These are phyloP conservation scores for Pleurotus djamor DNA, from an alignment of 768 basidiomycete genomes.

Conservation along the genomic window DNA sequence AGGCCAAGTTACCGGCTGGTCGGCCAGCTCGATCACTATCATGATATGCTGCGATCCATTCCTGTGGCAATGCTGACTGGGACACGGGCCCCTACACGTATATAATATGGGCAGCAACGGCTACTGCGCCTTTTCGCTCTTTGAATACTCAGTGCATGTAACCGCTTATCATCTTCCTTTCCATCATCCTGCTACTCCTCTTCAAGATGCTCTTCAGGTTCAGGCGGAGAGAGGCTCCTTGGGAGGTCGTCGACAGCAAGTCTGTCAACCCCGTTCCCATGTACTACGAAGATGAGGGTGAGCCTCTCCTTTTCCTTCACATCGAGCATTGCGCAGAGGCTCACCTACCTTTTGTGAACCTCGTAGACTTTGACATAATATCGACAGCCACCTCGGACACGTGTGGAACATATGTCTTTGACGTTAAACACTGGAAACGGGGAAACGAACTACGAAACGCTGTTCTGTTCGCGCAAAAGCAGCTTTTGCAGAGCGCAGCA, in stretches of 20 bases:
- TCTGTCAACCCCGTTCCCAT: slow-evolving; percentile 62
- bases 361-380: slow-evolving; percentile 56
- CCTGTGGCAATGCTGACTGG: slow-evolving; percentile 6
- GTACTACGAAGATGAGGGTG: slow-evolving; percentile 63
- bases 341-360: slow-evolving; percentile 4
- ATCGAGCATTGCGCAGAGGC: background rate
- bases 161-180: slow-evolving; percentile 4
- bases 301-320: slow-evolving; percentile 11
- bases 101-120: slow-evolving; percentile 8
- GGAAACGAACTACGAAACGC: slow-evolving; percentile 48
- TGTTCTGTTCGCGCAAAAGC: slow-evolving; percentile 61
- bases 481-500: slow-evolving; percentile 52
- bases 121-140: background rate
- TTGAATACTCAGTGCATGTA: background rate
- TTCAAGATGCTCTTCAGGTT: slow-evolving; percentile 38
- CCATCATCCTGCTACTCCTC: slow-evolving; percentile 6
- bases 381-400: slow-evolving; percentile 52
- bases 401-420: slow-evolving; percentile 62
- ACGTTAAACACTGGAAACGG: slow-evolving; percentile 45
- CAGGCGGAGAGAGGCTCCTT: slow-evolving; percentile 58
- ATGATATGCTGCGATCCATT: slow-evolving; percentile 8
- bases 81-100: background rate
- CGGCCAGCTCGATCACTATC: slow-evolving; percentile 3
- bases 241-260: slow-evolving; percentile 77
- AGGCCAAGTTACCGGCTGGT: background rate